Conservation (phyloP, 257 asterid species). For the Ehretia macrophylla region DNA sequence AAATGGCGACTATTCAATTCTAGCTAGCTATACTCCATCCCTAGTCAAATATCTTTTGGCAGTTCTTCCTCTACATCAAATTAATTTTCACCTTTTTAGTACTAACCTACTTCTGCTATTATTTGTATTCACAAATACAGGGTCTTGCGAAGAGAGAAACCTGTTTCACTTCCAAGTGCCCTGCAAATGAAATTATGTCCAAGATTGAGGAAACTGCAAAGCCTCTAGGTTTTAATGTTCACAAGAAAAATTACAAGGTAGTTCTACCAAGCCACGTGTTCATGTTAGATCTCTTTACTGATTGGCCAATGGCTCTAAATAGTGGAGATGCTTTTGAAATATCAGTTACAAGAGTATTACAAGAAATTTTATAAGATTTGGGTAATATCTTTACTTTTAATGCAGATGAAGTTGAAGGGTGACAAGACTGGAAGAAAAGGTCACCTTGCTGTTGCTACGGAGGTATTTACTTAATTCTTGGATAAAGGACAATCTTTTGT, state of each 20-base stretch:
- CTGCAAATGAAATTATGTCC: conserved; percentile 67
- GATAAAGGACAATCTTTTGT: neutral
- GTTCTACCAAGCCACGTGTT: too few species aligned
- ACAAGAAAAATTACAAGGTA: conserved; percentile 75
- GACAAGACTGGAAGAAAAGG: conserved; percentile 83
- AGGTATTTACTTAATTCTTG: conserved; percentile 37
- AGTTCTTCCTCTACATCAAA: too few species aligned
- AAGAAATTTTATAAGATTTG: too few species aligned
- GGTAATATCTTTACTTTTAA: neutral
- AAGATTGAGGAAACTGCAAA: conserved; percentile 82
- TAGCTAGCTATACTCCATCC: too few species aligned
- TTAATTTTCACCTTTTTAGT: neutral
- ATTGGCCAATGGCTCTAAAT: neutral
- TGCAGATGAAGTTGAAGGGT: conserved; percentile 74
- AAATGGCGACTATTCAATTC: too few species aligned
- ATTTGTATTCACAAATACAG: conserved; percentile 29
- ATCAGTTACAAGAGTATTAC: neutral
- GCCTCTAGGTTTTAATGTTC: conserved; percentile 76
- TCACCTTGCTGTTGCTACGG: conserved; percentile 76
- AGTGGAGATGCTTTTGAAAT: neutral
- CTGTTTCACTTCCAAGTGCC: conserved; percentile 56
- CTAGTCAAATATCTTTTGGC: too few species aligned
- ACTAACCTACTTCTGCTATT: conserved; percentile 1
- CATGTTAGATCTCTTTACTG: neutral
- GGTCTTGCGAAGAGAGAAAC: conserved; percentile 66